Percentiles rank a stretch among this genome's conserved stretches.
These are phyloP conservation scores for Herpotrichia juniperi DNA, from an alignment of 2,329 filamentous ascomycete genomes.

Conservation along the genomic window DNA sequence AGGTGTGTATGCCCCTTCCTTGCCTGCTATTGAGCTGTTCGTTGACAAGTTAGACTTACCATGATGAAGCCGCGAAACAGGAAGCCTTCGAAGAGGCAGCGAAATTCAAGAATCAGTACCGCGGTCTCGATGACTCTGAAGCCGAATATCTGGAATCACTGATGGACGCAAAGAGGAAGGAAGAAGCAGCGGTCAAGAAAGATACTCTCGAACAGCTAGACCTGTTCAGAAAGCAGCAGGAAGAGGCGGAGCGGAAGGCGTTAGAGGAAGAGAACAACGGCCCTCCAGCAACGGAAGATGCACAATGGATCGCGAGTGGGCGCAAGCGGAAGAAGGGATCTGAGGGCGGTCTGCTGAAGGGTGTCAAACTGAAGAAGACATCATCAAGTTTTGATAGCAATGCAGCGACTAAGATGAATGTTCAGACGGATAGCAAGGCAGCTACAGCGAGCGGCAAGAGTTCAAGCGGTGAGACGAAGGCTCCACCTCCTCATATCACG, in stretches of 20 bases:
- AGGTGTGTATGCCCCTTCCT: slow-evolving; percentile 54
- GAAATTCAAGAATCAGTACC: slow-evolving; percentile 77
- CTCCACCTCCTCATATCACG: slow-evolving; percentile 4
- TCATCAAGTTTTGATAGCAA: slow-evolving; percentile 26
- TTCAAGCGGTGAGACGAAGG: not conserved
- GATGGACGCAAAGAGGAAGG: slow-evolving; percentile 60
- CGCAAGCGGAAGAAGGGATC: slow-evolving; percentile 59
- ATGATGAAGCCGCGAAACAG: slow-evolving; percentile 71
- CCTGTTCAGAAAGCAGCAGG: slow-evolving; percentile 63
- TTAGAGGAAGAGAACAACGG: slow-evolving; percentile 48
- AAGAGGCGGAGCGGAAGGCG: slow-evolving; percentile 61
- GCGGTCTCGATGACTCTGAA: slow-evolving; percentile 78
- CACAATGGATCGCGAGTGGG: slow-evolving; percentile 56
- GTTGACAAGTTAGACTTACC: slow-evolving; percentile 41
- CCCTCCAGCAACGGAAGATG: slow-evolving; percentile 46
- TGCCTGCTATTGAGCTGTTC: not conserved
- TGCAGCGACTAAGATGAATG: not conserved
- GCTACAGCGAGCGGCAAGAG: not conserved
- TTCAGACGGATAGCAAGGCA: slow-evolving; percentile 2
- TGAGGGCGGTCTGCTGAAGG: slow-evolving; percentile 44
- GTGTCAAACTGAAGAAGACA: slow-evolving; percentile 52
- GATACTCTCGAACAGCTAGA: slow-evolving; percentile 66
- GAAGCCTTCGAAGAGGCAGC: slow-evolving; percentile 78
- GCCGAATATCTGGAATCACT: slow-evolving; percentile 72
- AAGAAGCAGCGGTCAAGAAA: slow-evolving; percentile 62